phyloP scores from a whole-genome alignment of 768 basidiomycete species.

The Flagelloscypha sp. region DNA sequence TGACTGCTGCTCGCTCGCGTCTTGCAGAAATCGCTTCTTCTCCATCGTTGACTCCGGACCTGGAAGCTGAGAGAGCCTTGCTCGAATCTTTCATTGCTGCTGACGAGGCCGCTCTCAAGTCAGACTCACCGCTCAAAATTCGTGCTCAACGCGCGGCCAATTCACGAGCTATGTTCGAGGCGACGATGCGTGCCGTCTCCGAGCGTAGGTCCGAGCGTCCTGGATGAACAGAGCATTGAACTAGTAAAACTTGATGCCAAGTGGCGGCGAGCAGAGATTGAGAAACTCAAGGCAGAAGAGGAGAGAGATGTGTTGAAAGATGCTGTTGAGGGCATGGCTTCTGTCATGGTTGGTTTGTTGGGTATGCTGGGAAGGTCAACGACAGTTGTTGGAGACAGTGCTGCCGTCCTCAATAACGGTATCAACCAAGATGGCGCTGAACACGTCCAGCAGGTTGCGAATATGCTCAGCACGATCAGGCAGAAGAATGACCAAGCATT shows the following conservation, averaged over 20 bases:
- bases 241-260: conserved; percentile 65
- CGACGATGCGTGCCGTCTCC: conserved; percentile 74
- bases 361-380: conserved; percentile 79
- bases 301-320: conserved; percentile 57
- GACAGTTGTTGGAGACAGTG: conserved; percentile 55
- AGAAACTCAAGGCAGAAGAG: conserved; percentile 54
- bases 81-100: conserved; percentile 57
- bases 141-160: conserved; percentile 65
- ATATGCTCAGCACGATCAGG: conserved; percentile 44
- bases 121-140: conserved; percentile 48
- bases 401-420: conserved; percentile 27
- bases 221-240: conserved; percentile 64
- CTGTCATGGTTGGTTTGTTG: conserved; percentile 59
- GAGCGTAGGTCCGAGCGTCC: conserved; percentile 71
- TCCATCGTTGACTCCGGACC: conserved; percentile 38
- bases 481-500: conserved; percentile 67
- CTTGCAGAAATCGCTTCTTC: conserved; percentile 47
- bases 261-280: conserved; percentile 63
- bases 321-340: conserved; percentile 56
- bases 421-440: conserved; percentile 26
- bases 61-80: conserved; percentile 67
- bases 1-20: conserved; percentile 55
- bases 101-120: conserved; percentile 59
- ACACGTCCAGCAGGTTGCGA: conserved; percentile 40
- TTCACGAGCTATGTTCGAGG: conserved; percentile 75